Percentiles rank a stretch among this genome's conserved stretches.
Conservation (phyloP, 345 rosid species). For the Lepidium didymum region DNA sequence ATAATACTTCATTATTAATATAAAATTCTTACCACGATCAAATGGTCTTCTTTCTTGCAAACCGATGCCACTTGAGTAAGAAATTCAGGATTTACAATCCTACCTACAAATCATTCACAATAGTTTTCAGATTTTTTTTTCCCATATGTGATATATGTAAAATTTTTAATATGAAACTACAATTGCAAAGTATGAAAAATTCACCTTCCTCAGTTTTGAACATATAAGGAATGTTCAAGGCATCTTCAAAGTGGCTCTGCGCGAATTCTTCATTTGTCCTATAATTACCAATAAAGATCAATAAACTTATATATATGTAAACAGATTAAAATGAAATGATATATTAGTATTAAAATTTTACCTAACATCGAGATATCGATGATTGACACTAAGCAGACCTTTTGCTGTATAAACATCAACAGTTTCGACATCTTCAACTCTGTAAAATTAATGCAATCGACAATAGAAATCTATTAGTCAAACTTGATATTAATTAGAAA, state of each 20-base stretch:
- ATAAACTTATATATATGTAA: neutral
- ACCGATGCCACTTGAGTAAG: conserved; percentile 26
- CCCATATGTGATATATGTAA: neutral
- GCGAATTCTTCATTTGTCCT: conserved; percentile 48
- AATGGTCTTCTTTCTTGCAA: conserved; percentile 36
- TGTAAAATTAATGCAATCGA: neutral
- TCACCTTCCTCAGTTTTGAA: conserved; percentile 44
- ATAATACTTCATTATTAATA: neutral
- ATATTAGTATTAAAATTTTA: neutral
- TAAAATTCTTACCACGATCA: conserved; percentile 35
- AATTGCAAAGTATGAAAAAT: too few relatives aligned
- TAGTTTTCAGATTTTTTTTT: neutral
- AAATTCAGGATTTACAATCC: conserved; percentile 40
- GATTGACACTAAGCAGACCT: conserved; percentile 34
- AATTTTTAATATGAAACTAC: too few relatives aligned
- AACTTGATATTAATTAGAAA: too few relatives aligned
- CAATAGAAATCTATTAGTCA: neutral
- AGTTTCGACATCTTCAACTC: conserved; percentile 37
- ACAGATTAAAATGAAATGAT: too few relatives aligned
- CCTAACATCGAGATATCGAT: conserved; percentile 50
- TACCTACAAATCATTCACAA: conserved; percentile 16
- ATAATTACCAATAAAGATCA: neutral
- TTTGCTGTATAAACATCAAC: conserved; percentile 41
- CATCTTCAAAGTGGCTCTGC: conserved; percentile 42
- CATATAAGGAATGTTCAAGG: conserved; percentile 47